Evolutionary conservation across 768 basidiomycete species (phyloP).

Genomic region (Kockovaella imperatae): DNA sequence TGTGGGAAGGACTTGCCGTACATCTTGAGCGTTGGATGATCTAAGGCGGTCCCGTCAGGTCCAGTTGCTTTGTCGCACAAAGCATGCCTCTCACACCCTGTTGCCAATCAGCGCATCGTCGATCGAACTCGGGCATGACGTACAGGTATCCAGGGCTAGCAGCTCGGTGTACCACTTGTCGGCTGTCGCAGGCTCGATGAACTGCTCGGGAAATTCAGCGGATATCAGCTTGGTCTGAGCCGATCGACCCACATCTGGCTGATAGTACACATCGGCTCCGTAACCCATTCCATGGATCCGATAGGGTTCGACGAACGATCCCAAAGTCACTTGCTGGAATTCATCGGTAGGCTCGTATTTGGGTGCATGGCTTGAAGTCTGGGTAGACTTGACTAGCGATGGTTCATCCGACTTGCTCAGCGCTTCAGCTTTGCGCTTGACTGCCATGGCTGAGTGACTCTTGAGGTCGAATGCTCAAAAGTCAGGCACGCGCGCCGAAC

Average conservation of each 20-base stretch:
- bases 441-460: too few species aligned
- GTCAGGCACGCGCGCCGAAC: too few species aligned
- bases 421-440: too few species aligned
- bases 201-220: constrained; percentile 16
- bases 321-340: constrained; percentile 30
- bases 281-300: constrained; percentile 16
- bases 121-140: constrained; percentile 8
- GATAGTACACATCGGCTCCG: constrained; percentile 36
- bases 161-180: constrained; percentile 43
- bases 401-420: too few species aligned
- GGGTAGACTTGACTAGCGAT: too few species aligned
- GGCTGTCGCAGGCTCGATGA: constrained; percentile 36
- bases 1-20: constrained; percentile 47
- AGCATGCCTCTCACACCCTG: constrained; percentile 14
- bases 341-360: constrained; percentile 14
- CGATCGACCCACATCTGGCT: constrained; percentile 20
- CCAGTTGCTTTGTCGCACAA: not conserved
- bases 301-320: constrained; percentile 18
- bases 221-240: not conserved
- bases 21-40: constrained; percentile 47
- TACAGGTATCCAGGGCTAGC: constrained; percentile 43
- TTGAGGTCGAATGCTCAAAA: too few species aligned
- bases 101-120: not conserved
- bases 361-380: too few species aligned
- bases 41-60: constrained; percentile 18